These are phyloP conservation scores for Verticillium isaacii DNA, from an alignment of 2,329 filamentous ascomycete genomes.

Conservation along the genomic window DNA sequence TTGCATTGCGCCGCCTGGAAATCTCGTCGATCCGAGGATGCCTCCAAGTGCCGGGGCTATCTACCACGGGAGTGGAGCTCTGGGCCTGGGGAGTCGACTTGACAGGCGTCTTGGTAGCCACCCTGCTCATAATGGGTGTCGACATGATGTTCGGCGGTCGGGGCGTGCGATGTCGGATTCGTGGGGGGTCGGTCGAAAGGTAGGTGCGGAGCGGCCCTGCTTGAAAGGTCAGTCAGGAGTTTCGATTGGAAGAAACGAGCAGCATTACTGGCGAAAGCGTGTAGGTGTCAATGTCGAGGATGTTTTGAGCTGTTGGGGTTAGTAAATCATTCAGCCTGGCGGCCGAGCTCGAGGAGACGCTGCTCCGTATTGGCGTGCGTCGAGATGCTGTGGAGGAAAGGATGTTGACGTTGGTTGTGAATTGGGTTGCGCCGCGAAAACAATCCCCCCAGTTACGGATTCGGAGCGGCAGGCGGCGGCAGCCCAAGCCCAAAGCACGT, in stretches of 20 bases:
- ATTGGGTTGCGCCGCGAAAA: constrained; percentile 6
- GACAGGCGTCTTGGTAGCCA: constrained; percentile 29
- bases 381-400: constrained; percentile 1
- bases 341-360: not conserved
- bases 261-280: not conserved
- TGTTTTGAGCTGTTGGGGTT: not conserved
- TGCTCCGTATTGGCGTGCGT: not conserved
- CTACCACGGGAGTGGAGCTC: constrained; percentile 26
- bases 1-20: constrained; percentile 70
- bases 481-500: not conserved
- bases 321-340: constrained; percentile 1
- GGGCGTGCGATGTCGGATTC: not conserved
- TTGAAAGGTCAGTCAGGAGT: not conserved
- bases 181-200: not conserved
- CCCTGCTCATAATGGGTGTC: not conserved
- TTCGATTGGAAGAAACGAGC: not conserved
- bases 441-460: constrained; percentile 1
- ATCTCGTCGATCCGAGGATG: constrained; percentile 90
- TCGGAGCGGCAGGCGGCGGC: not conserved
- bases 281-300: not conserved
- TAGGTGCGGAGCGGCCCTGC: not conserved
- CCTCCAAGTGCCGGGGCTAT: constrained; percentile 77
- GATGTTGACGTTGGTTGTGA: constrained; percentile 15
- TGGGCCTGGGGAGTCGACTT: constrained; percentile 30
- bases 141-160: not conserved